Evolutionary conservation across 2,329 filamentous ascomycete species (phyloP), one percentile per base, ranked within the genome.

Genomic region (Trichoderma koningiopsis): DNA sequence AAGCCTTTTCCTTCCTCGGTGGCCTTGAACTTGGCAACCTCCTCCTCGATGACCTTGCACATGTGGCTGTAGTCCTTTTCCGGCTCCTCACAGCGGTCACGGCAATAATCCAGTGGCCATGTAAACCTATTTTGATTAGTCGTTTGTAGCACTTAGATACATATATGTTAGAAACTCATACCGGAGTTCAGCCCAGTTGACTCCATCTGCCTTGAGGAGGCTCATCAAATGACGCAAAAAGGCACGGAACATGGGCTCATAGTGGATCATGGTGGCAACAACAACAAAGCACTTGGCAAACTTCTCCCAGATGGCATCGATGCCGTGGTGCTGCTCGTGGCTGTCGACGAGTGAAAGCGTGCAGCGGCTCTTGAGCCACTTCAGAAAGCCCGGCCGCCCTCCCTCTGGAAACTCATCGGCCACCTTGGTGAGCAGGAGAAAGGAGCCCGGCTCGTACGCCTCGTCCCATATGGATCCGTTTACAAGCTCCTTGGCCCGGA

Each of bases 181-280:
- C 81, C 86, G 87, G 71, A 97, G 82, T 77, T 98, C 96, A 16
- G 92, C 91, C 86, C 93, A 98, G 75, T 85, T 89, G 35, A 97
- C 88, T 5, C 94, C 93, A 77, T 99, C 95, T 4, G 88, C 88
- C n/a, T 90, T 84, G 27, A 97, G 83, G 59, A 90, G 85, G 60
- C 82, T 82, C 79, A 97, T 88, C 74, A 97, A 84, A 27, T 88
- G 86, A 33, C 86, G 88, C 70, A 97, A 81, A 75, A 93, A 96
- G 22, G 84, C 83, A 29, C 93, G 88, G 81, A 92, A 95, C 72
- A 98, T 92, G 16, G 94, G 94, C 80, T 97, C 95, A 80, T 97
- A 97, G 80, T 91, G 92, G 60, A 97, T 85, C 63, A 97, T 87
- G 19, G 89, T 90, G 52, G 88, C 87, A 56, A 95, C 85, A 4